Conservation (phyloP, 805 yeast species). For the Yueomyces sp. region DNA sequence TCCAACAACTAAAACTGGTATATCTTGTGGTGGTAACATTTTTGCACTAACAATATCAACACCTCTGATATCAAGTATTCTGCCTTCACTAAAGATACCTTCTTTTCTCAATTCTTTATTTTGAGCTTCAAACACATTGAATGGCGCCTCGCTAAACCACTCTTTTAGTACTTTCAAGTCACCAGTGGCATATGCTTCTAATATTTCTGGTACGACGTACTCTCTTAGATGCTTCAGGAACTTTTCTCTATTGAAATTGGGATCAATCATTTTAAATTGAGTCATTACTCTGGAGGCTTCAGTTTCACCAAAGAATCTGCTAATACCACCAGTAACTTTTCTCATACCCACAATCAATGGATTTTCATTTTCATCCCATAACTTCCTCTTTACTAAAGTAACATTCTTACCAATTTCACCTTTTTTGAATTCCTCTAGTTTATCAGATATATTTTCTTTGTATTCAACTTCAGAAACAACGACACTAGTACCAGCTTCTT, state of each 20-base stretch:
- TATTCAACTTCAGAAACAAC: conserved; percentile 73
- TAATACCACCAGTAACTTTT: conserved; percentile 64
- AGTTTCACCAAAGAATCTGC: conserved; percentile 89
- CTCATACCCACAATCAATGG: conserved; percentile 74
- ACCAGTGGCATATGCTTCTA: conserved; percentile 90
- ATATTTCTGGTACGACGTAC: conserved; percentile 84
- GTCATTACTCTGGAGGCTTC: conserved; percentile 89
- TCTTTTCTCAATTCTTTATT: conserved; percentile 87
- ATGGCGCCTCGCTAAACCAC: conserved; percentile 97
- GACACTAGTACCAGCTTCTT: conserved; percentile 69
- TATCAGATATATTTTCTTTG: conserved; percentile 51
- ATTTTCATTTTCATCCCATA: conserved; percentile 89
- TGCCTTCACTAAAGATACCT: conserved; percentile 82
- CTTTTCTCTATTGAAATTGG: conserved; percentile 64
- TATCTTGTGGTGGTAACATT: conserved; percentile 76
- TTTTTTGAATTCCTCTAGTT: conserved; percentile 52
- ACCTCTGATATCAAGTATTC: conserved; percentile 86
- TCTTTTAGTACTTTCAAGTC: conserved; percentile 68
- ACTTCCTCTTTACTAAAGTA: conserved; percentile 45
- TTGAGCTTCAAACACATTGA: conserved; percentile 84
- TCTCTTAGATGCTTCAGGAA: conserved; percentile 79
- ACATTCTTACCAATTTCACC: conserved; percentile 56
- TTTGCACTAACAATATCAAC: conserved; percentile 85
- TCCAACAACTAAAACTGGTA: conserved; percentile 85
- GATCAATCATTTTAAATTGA: conserved; percentile 80